phyloP scores from a whole-genome alignment of 2,329 filamentous ascomycete species.

The Scedosporium apiospermum region DNA sequence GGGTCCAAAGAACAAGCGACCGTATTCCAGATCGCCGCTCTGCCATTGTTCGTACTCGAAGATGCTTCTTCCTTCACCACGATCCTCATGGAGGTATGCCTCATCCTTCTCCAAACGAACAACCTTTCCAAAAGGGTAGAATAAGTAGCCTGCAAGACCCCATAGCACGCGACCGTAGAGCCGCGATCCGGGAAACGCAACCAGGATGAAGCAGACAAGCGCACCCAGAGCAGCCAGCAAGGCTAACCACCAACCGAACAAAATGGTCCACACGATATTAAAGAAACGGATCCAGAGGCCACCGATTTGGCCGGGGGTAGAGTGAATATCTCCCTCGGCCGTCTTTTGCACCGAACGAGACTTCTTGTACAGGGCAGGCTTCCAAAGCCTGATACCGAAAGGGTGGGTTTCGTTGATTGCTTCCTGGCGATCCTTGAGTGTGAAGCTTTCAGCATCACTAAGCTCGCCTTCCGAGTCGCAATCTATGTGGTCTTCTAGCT shows the following conservation, averaged over 20 bases:
- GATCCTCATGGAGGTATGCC: slow-evolving; percentile 86
- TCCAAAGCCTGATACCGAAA: slow-evolving; percentile 98
- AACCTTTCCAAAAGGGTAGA: slow-evolving; percentile 96
- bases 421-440: slow-evolving; percentile 89
- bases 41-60: slow-evolving; percentile 99
- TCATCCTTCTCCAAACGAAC: slow-evolving; percentile 91
- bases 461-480: slow-evolving; percentile 61
- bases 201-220: slow-evolving; percentile 67
- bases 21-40: slow-evolving; percentile 91
- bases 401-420: slow-evolving; percentile 98
- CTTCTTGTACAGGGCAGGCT: slow-evolving; percentile 97
- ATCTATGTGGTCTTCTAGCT: slow-evolving; percentile 39
- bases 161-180: slow-evolving; percentile 81
- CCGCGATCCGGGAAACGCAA: slow-evolving; percentile 66
- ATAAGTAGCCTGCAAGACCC: slow-evolving; percentile 75
- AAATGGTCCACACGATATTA: slow-evolving; percentile 81
- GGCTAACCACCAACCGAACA: slow-evolving; percentile 96
- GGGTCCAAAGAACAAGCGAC: slow-evolving; percentile 90
- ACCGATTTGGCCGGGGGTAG: slow-evolving; percentile 78
- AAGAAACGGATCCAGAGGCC: slow-evolving; percentile 77
- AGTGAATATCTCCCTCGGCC: slow-evolving; percentile 95
- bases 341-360: slow-evolving; percentile 91
- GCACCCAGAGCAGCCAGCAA: slow-evolving; percentile 65
- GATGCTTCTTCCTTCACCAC: slow-evolving; percentile 92
- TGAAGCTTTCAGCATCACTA: slow-evolving; percentile 96